Evolutionary conservation across 2,329 filamentous ascomycete species (phyloP).

Genomic region (Lomentospora prolificans): DNA sequence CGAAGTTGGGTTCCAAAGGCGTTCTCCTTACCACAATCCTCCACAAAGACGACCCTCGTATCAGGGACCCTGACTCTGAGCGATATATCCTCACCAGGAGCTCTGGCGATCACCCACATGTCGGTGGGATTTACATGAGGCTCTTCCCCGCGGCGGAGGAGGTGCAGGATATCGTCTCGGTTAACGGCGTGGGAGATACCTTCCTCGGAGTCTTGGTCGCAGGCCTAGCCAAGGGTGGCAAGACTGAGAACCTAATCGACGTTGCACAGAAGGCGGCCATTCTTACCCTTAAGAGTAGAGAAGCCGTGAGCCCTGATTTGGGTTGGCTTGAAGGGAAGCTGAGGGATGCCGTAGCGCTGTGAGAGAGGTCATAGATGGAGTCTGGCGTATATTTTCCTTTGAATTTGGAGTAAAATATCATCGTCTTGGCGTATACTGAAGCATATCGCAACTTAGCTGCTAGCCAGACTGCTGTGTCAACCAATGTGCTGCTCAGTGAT

Average conservation of each 20-base stretch:
- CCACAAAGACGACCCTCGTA: constrained; percentile 52
- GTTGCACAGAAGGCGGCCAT: constrained; percentile 75
- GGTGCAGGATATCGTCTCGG: constrained; percentile 67
- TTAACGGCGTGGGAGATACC: constrained; percentile 92
- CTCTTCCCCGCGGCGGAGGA: constrained; percentile 56
- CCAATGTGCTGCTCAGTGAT: too few species aligned
- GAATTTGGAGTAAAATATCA: too few species aligned
- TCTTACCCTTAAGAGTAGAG: constrained; percentile 63
- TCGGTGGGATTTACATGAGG: constrained; percentile 76
- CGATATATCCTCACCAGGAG: constrained; percentile 63
- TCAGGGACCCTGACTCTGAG: constrained; percentile 52
- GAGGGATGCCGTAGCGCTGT: constrained; percentile 13
- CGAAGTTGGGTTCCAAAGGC: constrained; percentile 69
- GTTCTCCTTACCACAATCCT: constrained; percentile 69
- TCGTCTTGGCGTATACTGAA: too few species aligned
- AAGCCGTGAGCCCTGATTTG: constrained; percentile 59
- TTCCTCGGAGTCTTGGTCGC: constrained; percentile 80
- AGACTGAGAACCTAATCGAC: constrained; percentile 54
- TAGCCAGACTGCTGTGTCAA: too few species aligned
- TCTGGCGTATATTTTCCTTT: too few species aligned
- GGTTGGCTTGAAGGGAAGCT: constrained; percentile 33
- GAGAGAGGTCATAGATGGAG: not conserved
- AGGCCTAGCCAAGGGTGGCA: constrained; percentile 54
- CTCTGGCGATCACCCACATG: constrained; percentile 36
- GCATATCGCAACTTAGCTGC: too few species aligned